Percentiles rank a stretch among this genome's conserved stretches.
Conservation (phyloP, 768 basidiomycete genomes). For the Russula abietina region DNA sequence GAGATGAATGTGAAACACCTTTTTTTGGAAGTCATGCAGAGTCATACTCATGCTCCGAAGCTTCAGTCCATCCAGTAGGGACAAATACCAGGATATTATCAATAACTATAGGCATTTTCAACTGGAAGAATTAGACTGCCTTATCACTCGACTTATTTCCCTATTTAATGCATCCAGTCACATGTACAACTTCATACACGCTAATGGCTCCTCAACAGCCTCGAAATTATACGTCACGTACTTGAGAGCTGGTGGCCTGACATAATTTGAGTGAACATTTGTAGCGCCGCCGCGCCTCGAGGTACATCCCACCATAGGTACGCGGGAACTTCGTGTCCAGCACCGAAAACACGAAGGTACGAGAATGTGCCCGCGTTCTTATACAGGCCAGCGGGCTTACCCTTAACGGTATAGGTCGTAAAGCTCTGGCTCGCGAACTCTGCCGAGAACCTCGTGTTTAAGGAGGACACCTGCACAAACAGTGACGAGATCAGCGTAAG, state of each 20-base stretch:
- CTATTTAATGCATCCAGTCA: too few relatives aligned
- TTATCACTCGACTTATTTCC: too few relatives aligned
- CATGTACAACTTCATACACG: too few relatives aligned
- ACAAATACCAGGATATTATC: too few relatives aligned
- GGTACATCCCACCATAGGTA: conserved; percentile 28
- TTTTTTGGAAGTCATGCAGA: too few relatives aligned
- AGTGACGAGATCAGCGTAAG: background rate
- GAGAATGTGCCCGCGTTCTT: conserved; percentile 57
- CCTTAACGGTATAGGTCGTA: conserved; percentile 45
- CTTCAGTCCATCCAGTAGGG: too few relatives aligned
- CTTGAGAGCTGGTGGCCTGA: conserved; percentile 27
- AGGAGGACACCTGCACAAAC: conserved; percentile 37
- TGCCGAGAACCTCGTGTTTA: conserved; percentile 44
- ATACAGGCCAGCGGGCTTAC: conserved; percentile 44
- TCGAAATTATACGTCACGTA: background rate
- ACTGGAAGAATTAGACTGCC: too few relatives aligned
- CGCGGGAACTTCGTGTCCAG: conserved; percentile 35
- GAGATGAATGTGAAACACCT: too few relatives aligned
- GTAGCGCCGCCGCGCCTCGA: conserved; percentile 30
- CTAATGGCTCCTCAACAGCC: too few relatives aligned
- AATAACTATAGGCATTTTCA: too few relatives aligned
- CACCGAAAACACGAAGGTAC: conserved; percentile 47
- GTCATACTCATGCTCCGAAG: too few relatives aligned
- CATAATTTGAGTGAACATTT: conserved; percentile 36
- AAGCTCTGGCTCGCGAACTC: conserved; percentile 40